Percentiles rank a stretch among this genome's conserved stretches.
Conservation (phyloP, 1,284 basidiomycete genomes). For the Ganoderma leucocontextum region DNA sequence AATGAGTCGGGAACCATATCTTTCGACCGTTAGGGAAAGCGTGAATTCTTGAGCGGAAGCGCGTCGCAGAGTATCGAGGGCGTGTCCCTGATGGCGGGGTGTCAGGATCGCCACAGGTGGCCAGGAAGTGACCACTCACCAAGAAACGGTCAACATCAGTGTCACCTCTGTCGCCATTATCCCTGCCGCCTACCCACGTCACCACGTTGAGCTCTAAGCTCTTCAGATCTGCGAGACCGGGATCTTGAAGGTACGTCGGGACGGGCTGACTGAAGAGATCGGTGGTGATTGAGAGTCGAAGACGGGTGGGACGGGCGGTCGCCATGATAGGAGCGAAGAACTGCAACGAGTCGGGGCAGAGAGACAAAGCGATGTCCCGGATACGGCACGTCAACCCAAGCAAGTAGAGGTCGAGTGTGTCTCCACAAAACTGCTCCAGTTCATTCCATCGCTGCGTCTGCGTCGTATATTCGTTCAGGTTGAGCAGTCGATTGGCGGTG, state of each 20-base stretch:
- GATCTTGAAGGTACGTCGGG: constrained; percentile 10
- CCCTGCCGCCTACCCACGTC: background rate
- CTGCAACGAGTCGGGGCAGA: background rate
- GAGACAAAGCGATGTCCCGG: background rate
- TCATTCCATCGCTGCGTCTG: constrained; percentile 4
- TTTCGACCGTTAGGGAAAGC: background rate
- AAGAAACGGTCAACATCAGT: background rate
- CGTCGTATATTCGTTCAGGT: background rate
- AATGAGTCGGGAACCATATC: no score
- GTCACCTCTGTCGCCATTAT: background rate
- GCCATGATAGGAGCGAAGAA: constrained; percentile 10
- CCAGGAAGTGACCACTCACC: background rate
- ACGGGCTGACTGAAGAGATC: background rate
- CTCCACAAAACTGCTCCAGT: constrained; percentile 15
- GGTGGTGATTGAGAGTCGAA: constrained; percentile 2
- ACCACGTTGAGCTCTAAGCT: background rate
- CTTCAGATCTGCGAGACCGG: background rate
- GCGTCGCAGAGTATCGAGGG: background rate
- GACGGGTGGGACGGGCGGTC: constrained; percentile 4
- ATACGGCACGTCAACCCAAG: constrained; percentile 20
- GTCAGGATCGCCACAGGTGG: background rate
- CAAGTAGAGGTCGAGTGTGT: constrained; percentile 18
- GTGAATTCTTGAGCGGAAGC: background rate
- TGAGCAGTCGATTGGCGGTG: background rate
- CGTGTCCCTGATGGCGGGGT: background rate